Evolutionary conservation across 805 yeast species (phyloP).

Genomic region (Kazachstania psychrophila): DNA sequence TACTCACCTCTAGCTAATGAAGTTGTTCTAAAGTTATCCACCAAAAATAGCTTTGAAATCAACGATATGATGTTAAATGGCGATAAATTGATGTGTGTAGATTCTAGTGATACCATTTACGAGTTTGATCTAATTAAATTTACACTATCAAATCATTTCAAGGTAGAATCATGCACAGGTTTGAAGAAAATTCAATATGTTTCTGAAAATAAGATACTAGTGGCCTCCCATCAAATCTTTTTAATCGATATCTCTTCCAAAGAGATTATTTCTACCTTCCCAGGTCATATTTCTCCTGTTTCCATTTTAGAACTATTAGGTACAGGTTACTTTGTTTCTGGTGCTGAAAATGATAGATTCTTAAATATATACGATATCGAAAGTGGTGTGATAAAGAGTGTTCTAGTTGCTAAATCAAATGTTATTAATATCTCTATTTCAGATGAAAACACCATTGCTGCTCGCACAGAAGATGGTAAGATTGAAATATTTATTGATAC

Average conservation of each 20-base stretch:
- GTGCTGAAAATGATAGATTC: conserved; percentile 75
- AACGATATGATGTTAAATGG: conserved; percentile 35
- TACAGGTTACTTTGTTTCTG: conserved; percentile 46
- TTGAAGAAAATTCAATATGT: conserved; percentile 24
- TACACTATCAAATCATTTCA: conserved; percentile 35
- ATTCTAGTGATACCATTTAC: conserved; percentile 45
- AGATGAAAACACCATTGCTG: conserved; percentile 29
- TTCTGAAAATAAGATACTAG: conserved; percentile 33
- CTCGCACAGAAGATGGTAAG: conserved; percentile 64
- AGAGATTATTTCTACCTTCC: conserved; percentile 43
- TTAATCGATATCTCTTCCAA: conserved; percentile 37
- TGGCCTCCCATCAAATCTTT: conserved; percentile 60
- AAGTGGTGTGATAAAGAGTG: conserved; percentile 36
- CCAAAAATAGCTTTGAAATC: conserved; percentile 39
- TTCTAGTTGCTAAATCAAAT: conserved; percentile 63
- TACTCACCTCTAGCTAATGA: conserved; percentile 61
- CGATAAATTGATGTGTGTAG: conserved; percentile 50
- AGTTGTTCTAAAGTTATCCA: conserved; percentile 42
- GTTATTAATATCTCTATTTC: conserved; percentile 37
- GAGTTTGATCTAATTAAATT: conserved; percentile 53
- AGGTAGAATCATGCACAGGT: conserved; percentile 28
- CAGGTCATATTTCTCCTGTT: conserved; percentile 72
- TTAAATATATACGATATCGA: conserved; percentile 50
- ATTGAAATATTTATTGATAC: conserved; percentile 66
- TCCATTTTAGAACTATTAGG: conserved; percentile 34